Conservation (phyloP, 345 rosid genomes). For the Salix koriyanagi region DNA sequence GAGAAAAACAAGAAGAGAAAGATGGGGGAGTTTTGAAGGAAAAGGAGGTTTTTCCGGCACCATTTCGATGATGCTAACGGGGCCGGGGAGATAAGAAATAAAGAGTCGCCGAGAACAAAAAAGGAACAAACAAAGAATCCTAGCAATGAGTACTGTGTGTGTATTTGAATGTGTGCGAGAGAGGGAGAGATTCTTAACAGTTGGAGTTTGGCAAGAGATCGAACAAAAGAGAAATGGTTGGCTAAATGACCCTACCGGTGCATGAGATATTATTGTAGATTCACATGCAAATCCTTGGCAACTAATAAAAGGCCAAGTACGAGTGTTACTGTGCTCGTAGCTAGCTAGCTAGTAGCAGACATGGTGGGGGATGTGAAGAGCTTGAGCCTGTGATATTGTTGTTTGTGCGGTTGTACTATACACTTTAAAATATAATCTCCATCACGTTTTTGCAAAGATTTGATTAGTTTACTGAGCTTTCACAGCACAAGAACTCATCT, state of each 20-base stretch:
- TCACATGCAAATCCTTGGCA: slow-evolving; percentile 46
- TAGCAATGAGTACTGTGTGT: neutral
- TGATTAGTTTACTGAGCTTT: slow-evolving; percentile 20
- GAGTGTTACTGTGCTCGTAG: too few species aligned
- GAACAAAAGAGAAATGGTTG: slow-evolving; percentile 57
- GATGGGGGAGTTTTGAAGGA: neutral
- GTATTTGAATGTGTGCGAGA: neutral
- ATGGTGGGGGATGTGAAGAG: neutral
- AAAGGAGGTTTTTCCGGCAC: neutral
- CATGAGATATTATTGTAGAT: slow-evolving; percentile 62
- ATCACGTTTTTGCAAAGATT: neutral
- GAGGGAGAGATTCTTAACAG: slow-evolving; percentile 32
- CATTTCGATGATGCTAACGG: slow-evolving; percentile 17
- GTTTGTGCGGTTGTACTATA: too few species aligned
- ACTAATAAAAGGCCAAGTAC: neutral
- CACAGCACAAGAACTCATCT: neutral
- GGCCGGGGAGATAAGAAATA: neutral
- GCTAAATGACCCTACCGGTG: slow-evolving; percentile 42
- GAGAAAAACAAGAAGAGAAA: slow-evolving; percentile 12
- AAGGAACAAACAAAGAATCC: slow-evolving; percentile 3
- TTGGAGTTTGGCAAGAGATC: slow-evolving; percentile 39
- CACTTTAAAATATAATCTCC: too few species aligned
- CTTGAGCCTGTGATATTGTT: neutral
- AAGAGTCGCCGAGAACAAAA: neutral
- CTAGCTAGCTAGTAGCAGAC: neutral